Conservation (phyloP, 257 asterid species). For the Fraxinus quadrangulata region DNA sequence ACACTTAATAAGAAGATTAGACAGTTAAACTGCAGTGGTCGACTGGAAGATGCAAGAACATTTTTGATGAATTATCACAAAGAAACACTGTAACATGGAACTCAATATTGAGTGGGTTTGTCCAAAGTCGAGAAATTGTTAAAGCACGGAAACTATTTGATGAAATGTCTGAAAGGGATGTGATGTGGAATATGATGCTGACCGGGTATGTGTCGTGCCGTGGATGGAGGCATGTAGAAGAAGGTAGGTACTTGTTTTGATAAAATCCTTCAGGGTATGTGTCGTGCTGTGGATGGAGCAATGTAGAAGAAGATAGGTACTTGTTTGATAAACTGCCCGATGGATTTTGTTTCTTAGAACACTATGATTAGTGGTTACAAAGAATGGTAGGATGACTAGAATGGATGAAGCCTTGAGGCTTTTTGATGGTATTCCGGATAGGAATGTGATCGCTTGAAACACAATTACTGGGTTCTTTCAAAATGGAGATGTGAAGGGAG, state of each 20-base stretch:
- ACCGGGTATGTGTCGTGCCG: constrained; percentile 62
- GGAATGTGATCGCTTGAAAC: constrained; percentile 80
- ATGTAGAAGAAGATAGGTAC: constrained; percentile 50
- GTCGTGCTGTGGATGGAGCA: constrained; percentile 48
- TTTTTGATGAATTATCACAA: constrained; percentile 45
- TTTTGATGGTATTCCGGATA: constrained; percentile 55
- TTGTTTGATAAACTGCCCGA: constrained; percentile 69
- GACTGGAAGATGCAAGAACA: constrained; percentile 58
- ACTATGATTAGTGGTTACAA: constrained; percentile 86
- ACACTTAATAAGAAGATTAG: constrained; percentile 51
- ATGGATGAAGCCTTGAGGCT: constrained; percentile 65
- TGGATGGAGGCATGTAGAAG: constrained; percentile 45
- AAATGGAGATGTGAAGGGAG: constrained; percentile 57
- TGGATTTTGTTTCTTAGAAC: constrained; percentile 72
- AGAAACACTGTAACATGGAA: constrained; percentile 81
- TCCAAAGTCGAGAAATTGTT: constrained; percentile 47
- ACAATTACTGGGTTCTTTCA: constrained; percentile 72
- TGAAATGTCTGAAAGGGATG: constrained; percentile 66
- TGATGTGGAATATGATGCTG: constrained; percentile 68
- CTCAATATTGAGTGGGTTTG: constrained; percentile 71
- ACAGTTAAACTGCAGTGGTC: constrained; percentile 48
- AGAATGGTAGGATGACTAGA: constrained; percentile 50
- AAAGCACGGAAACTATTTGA: constrained; percentile 71
- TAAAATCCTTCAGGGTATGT: constrained; percentile 47
- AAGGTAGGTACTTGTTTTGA: constrained; percentile 53